A percentile compares a stretch with the other conserved stretches of the same genome.
phyloP scores from a whole-genome alignment of 2,329 filamentous ascomycete species.

The Alternaria tenuissima region DNA sequence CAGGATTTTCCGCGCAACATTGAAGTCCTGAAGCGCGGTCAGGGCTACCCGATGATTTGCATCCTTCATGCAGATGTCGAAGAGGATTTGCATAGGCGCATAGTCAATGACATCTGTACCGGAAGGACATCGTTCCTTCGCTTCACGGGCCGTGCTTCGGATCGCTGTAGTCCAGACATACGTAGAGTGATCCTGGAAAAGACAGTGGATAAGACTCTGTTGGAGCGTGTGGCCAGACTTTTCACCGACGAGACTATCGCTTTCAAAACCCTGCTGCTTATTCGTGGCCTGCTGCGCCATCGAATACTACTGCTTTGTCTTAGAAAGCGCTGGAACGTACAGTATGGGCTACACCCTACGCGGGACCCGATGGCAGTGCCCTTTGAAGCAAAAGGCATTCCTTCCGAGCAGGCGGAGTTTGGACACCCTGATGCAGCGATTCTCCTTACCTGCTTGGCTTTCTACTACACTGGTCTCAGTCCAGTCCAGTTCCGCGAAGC shows the following conservation, averaged over 20 bases:
- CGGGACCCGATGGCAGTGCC: conserved; percentile 67
- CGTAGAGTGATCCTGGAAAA: too few relatives aligned
- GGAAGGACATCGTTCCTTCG: conserved; percentile 35
- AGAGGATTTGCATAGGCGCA: conserved; percentile 53
- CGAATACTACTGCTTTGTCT: conserved; percentile 65
- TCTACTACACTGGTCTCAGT: conserved; percentile 69
- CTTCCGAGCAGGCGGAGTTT: conserved; percentile 69
- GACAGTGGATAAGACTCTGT: too few relatives aligned
- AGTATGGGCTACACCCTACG: conserved; percentile 65
- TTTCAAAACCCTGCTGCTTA: too few relatives aligned
- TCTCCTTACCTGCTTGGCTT: conserved; percentile 69
- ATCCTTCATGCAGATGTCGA: conserved; percentile 68
- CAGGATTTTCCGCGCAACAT: conserved; percentile 50
- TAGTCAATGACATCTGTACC: conserved; percentile 16
- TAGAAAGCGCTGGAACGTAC: conserved; percentile 70
- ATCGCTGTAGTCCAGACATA: too few relatives aligned
- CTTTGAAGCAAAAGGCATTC: conserved; percentile 70
- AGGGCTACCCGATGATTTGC: conserved; percentile 55
- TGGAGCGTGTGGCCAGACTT: too few relatives aligned
- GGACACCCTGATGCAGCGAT: conserved; percentile 74
- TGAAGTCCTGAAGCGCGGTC: conserved; percentile 39
- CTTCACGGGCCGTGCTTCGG: too few relatives aligned
- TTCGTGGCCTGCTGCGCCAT: conserved; percentile 64
- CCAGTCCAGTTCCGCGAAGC: conserved; percentile 59
- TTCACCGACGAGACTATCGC: too few relatives aligned